These are phyloP conservation scores for Acer negundo DNA, from an alignment of 345 rosid genomes.

Conservation along the genomic window DNA sequence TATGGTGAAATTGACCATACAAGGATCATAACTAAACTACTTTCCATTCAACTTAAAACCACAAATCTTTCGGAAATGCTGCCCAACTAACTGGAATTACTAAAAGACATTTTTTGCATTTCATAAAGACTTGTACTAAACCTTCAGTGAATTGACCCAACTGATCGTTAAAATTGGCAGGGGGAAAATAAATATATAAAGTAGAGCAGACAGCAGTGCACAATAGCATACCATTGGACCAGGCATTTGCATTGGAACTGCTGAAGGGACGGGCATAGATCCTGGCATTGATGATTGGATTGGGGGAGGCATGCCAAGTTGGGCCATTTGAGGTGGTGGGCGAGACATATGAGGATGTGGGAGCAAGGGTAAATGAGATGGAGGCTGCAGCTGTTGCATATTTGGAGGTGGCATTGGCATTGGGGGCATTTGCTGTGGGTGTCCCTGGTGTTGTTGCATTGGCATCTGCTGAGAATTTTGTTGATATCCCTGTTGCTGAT, in stretches of 20 bases:
- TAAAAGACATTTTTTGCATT: background rate
- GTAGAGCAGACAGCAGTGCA: slow-evolving; percentile 3
- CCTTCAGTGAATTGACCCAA: slow-evolving; percentile 4
- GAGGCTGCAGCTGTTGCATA: slow-evolving; percentile 87
- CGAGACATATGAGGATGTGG: slow-evolving; percentile 81
- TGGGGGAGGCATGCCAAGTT: slow-evolving; percentile 55
- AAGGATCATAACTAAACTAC: background rate
- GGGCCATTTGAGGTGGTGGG: slow-evolving; percentile 79
- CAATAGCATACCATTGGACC: slow-evolving; percentile 71
- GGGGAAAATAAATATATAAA: background rate
- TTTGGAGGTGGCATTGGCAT: slow-evolving; percentile 69
- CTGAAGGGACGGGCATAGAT: slow-evolving; percentile 44
- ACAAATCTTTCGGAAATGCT: background rate
- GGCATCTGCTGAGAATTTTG: slow-evolving; percentile 63
- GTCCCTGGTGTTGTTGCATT: slow-evolving; percentile 69
- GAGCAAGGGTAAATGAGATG: slow-evolving; percentile 75
- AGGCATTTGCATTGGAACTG: slow-evolving; percentile 64
- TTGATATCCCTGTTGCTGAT: slow-evolving; percentile 88
- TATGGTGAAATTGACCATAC: background rate
- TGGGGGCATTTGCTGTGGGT: slow-evolving; percentile 74
- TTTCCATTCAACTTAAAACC: background rate
- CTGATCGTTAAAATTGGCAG: background rate
- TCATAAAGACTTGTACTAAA: background rate
- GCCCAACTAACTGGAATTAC: background rate
- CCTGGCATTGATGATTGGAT: slow-evolving; percentile 49